Percentiles rank a stretch among this genome's conserved stretches.
phyloP scores from a whole-genome alignment of 768 basidiomycete genomes.

The Suillus brevipes region DNA sequence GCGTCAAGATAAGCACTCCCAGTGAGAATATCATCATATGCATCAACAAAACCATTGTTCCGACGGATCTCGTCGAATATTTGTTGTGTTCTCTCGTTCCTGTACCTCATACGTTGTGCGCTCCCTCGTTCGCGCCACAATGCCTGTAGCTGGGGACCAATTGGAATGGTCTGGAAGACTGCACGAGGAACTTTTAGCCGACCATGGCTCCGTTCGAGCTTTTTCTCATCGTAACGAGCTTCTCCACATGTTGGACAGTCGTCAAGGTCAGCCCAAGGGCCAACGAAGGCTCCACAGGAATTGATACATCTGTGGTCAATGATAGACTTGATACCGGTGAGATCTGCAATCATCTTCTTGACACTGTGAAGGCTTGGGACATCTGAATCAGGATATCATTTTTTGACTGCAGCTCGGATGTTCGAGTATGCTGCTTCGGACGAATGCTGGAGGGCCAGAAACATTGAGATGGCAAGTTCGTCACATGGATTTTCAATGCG shows the following conservation, averaged over 20 bases:
- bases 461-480: conserved; percentile 10
- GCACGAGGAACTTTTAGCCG: conserved; percentile 11
- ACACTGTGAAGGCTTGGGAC: background rate
- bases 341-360: background rate
- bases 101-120: conserved; percentile 31
- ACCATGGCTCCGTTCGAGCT: background rate
- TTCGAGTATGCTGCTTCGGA: conserved; percentile 9
- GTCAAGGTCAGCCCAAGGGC: conserved; percentile 15
- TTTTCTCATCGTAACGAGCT: conserved; percentile 10
- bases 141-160: conserved; percentile 45
- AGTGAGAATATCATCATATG: too few species aligned
- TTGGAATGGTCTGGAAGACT: conserved; percentile 35
- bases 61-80: conserved; percentile 25
- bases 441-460: conserved; percentile 10
- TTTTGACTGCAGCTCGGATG: background rate
- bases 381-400: background rate
- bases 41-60: conserved; percentile 8
- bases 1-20: too few species aligned
- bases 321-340: conserved; percentile 5
- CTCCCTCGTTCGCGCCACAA: conserved; percentile 25
- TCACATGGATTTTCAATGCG: conserved; percentile 6
- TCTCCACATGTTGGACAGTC: conserved; percentile 31
- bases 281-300: conserved; percentile 26
- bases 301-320: conserved; percentile 41
- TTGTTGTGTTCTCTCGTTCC: conserved; percentile 10